These are phyloP conservation scores for Lentinula sp. DNA, from an alignment of 768 basidiomycete species.

Conservation along the genomic window DNA sequence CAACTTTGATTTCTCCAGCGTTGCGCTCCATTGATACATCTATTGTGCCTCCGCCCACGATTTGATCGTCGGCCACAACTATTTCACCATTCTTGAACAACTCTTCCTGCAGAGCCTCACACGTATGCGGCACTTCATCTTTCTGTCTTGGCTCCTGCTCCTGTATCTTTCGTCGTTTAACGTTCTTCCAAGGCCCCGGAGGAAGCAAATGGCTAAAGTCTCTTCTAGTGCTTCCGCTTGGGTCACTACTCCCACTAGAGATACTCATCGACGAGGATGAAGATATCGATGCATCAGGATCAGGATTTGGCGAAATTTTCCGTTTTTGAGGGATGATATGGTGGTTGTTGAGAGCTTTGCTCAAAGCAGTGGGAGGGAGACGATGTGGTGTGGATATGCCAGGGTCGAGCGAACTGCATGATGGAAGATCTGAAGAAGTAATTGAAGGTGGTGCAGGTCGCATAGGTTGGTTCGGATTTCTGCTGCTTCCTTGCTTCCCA, in stretches of 20 bases:
- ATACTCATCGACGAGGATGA: background rate
- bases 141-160: background rate
- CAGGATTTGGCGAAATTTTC: background rate
- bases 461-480: background rate
- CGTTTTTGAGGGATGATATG: background rate
- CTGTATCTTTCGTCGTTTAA: background rate
- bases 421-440: background rate
- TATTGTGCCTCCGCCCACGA: background rate
- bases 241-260: background rate
- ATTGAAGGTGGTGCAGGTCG: background rate
- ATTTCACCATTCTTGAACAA: background rate
- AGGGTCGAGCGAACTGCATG: too few species aligned
- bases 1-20: background rate
- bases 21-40: background rate
- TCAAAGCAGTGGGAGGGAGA: background rate
- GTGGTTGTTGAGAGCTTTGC: background rate
- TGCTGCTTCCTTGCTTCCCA: background rate
- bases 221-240: too few species aligned
- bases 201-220: background rate
- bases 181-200: background rate
- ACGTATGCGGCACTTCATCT: background rate
- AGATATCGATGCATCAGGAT: background rate
- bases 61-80: background rate
- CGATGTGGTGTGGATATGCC: background rate
- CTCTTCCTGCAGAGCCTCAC: background rate